phyloP scores from a whole-genome alignment of 2,329 filamentous ascomycete genomes.

The Chaetomium sp. region DNA sequence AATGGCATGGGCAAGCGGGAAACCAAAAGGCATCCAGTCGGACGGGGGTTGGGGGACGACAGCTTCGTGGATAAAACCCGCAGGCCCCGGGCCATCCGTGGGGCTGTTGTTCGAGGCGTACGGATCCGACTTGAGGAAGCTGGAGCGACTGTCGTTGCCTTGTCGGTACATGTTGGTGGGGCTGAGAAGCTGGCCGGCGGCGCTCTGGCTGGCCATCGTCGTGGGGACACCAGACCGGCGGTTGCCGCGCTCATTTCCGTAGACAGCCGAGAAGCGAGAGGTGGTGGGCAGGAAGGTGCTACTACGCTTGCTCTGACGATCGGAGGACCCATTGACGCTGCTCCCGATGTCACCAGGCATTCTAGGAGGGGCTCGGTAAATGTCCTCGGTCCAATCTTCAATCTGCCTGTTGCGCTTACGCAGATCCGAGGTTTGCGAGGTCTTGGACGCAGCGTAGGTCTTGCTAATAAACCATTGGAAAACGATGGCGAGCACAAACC shows the following conservation, averaged over 20 bases:
- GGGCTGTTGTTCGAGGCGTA: slow-evolving; percentile 48
- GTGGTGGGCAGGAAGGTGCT: slow-evolving; percentile 87
- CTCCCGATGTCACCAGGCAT: slow-evolving; percentile 68
- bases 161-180: slow-evolving; percentile 67
- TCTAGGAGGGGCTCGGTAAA: slow-evolving; percentile 83
- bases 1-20: slow-evolving; percentile 85
- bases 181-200: slow-evolving; percentile 64
- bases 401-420: slow-evolving; percentile 89
- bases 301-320: slow-evolving; percentile 70
- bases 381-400: slow-evolving; percentile 96
- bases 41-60: slow-evolving; percentile 94
- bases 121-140: slow-evolving; percentile 56
- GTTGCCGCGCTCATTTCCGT: slow-evolving; percentile 60
- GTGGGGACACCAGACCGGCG: slow-evolving; percentile 58
- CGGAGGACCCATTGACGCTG: slow-evolving; percentile 55
- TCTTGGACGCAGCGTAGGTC: slow-evolving; percentile 77
- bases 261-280: slow-evolving; percentile 88
- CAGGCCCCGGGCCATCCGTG: slow-evolving; percentile 68
- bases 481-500: slow-evolving; percentile 80
- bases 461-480: slow-evolving; percentile 97
- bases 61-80: slow-evolving; percentile 92
- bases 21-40: slow-evolving; percentile 97
- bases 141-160: slow-evolving; percentile 55
- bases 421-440: slow-evolving; percentile 71
- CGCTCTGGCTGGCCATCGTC: slow-evolving; percentile 89